Evolutionary conservation across 2,329 filamentous ascomycete genomes (phyloP).

Genomic region (Ascochyta viciae-villosae): DNA sequence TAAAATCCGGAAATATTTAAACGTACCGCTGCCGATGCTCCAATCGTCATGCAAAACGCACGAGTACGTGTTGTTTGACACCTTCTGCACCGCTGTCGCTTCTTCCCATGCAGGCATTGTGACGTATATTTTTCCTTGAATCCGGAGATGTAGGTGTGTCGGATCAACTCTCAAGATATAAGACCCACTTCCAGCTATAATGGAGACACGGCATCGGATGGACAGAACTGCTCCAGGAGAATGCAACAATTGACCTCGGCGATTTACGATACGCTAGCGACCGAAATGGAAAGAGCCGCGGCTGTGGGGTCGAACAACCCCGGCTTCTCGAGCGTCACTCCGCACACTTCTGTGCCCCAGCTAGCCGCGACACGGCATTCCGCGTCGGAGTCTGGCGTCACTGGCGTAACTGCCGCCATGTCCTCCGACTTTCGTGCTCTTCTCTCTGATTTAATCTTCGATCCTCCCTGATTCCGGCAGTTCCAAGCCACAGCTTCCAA

Average conservation of each 20-base stretch:
- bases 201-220: not conserved
- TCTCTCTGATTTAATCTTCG: conserved; percentile 5
- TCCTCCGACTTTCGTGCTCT: conserved; percentile 14
- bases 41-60: conserved; percentile 64
- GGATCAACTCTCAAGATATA: not conserved
- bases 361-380: conserved; percentile 23
- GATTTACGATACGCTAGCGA: conserved; percentile 17
- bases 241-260: conserved; percentile 27
- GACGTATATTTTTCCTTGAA: not conserved
- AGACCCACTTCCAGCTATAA: not conserved
- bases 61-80: conserved; percentile 65
- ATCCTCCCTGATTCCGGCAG: conserved; percentile 4
- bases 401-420: conserved; percentile 17
- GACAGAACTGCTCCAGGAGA: not conserved
- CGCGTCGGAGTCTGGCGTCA: conserved; percentile 18
- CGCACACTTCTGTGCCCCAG: conserved; percentile 17
- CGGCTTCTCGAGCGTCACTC: conserved; percentile 24
- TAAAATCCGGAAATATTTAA: not conserved
- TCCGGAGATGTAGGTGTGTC: not conserved
- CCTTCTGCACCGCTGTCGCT: conserved; percentile 57
- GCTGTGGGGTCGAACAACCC: conserved; percentile 26
- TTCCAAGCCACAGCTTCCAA: conserved; percentile 8
- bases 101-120: conserved; percentile 53
- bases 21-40: conserved; percentile 69
- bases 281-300: conserved; percentile 30